Evolutionary conservation across 306 rosid species (phyloP), one percentile per base, ranked within the genome.

Genomic region (Gillenia trifoliata): DNA sequence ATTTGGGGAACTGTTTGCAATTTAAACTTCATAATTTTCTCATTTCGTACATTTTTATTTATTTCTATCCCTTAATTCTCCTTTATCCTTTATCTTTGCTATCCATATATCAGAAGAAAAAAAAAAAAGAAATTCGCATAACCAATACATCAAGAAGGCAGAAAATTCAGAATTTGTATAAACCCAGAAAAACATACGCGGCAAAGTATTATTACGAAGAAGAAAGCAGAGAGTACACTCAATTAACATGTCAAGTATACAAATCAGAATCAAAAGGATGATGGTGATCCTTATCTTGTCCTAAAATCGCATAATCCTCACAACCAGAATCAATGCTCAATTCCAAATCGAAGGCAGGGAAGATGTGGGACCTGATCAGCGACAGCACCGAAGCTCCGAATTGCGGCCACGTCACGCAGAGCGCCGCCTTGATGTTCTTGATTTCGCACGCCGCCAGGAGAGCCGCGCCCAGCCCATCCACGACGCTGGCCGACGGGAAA

Each of bases 401-500:
- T 52, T 84, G 84, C 7, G 98, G 99, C 99, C 98, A 94, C 12
- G 92, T 78, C 60, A 86, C 88, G 70, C 93, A 90, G 5, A 89
- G 75, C 7, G 85, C 72, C 4, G 88, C 99, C 84, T 82, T 81
- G n/a, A 92, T 68, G 23, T 81, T 87, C 79, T 67, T 59, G 61
- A 78, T 30, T 84, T 94, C 89, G 64, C 96, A 94, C 55, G 86
- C 70, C 0, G 84, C 89, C 66, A 94, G 66, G 71, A 94, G 22
- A 1, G 99, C 91, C 19, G 99, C 99, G 2, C 79, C 86, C 34
- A 92, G 34, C 23, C 98, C 96, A 49, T 92, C 98, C 9, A 89
- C 87, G 41, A 94, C 88, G 56, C 99, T 94, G 28, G 93, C 99
- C 4, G 96, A 90, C 0, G 99, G 96, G 60, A 87, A 88, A 76